Evolutionary conservation across 805 yeast genomes (phyloP).

Genomic region (Wickerhamomyces chaumierensis): DNA sequence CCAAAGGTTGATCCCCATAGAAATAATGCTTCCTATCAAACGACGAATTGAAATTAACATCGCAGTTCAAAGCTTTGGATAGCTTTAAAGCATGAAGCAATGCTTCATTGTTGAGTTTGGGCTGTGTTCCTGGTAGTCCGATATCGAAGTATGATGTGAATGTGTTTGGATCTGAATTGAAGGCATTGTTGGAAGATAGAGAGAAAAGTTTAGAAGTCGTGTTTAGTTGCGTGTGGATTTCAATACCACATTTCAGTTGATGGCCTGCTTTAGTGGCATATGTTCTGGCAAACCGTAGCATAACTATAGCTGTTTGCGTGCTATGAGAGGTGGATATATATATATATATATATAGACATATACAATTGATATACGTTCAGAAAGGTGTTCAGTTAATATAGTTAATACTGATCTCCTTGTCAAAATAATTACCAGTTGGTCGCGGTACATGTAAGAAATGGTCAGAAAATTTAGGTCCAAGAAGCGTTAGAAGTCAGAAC

Average conservation of each 20-base stretch:
- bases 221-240: conserved; percentile 82
- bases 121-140: conserved; percentile 90
- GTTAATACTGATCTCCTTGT: too few species aligned
- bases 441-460: too few species aligned
- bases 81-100: conserved; percentile 59
- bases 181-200: conserved; percentile 34
- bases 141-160: conserved; percentile 71
- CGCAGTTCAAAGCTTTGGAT: conserved; percentile 56
- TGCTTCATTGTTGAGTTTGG: conserved; percentile 66
- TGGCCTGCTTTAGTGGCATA: neutral
- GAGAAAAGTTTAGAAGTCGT: conserved; percentile 74
- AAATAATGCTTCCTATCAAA: conserved; percentile 95
- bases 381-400: too few species aligned
- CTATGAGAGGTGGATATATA: too few species aligned
- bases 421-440: too few species aligned
- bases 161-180: conserved; percentile 51
- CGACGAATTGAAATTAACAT: conserved; percentile 41
- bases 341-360: too few species aligned
- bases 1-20: conserved; percentile 92
- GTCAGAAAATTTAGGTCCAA: too few species aligned
- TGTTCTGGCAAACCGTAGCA: neutral
- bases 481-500: too few species aligned
- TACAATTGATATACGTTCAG: too few species aligned
- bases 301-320: too few species aligned
- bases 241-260: conserved; percentile 70